Percentiles rank a stretch among this genome's conserved stretches.
phyloP scores from a whole-genome alignment of 257 asterid species.

The Nicotiana benthamiana region DNA sequence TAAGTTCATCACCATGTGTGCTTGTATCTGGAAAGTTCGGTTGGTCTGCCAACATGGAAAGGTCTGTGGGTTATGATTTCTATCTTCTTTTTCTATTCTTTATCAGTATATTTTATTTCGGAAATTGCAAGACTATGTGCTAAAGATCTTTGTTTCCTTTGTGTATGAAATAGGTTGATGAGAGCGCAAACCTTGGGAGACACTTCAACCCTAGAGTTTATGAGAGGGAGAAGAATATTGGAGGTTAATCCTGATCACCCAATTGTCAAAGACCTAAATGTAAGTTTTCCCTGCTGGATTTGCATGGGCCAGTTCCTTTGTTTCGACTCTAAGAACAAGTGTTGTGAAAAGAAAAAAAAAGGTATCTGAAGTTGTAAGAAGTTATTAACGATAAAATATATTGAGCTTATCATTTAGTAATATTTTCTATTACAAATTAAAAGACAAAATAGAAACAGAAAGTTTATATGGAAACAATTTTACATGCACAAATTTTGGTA shows the following conservation, averaged over 20 bases:
- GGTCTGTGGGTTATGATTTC: slow-evolving; percentile 29
- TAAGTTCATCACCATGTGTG: slow-evolving; percentile 97
- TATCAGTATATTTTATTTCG: background rate
- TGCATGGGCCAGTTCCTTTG: background rate
- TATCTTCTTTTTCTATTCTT: background rate
- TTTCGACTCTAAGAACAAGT: background rate
- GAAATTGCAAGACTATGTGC: background rate
- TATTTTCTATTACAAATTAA: background rate
- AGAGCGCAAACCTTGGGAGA: slow-evolving; percentile 95
- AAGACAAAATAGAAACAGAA: background rate
- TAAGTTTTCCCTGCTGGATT: slow-evolving; percentile 18
- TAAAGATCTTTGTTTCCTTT: background rate
- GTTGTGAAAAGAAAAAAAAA: background rate
- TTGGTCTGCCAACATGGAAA: slow-evolving; percentile 99
- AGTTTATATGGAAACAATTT: background rate
- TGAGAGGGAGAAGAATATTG: slow-evolving; percentile 94
- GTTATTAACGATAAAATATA: background rate
- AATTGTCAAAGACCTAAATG: slow-evolving; percentile 81
- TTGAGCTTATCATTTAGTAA: background rate
- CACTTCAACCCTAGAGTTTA: slow-evolving; percentile 82
- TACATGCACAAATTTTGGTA: background rate
- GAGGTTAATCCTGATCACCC: slow-evolving; percentile 98
- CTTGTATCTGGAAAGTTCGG: slow-evolving; percentile 99
- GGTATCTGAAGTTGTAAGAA: background rate
- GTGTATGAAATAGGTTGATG: slow-evolving; percentile 55